These are phyloP conservation scores for Fragaria nilgerrensis DNA, from an alignment of 306 rosid species.

Conservation along the genomic window DNA sequence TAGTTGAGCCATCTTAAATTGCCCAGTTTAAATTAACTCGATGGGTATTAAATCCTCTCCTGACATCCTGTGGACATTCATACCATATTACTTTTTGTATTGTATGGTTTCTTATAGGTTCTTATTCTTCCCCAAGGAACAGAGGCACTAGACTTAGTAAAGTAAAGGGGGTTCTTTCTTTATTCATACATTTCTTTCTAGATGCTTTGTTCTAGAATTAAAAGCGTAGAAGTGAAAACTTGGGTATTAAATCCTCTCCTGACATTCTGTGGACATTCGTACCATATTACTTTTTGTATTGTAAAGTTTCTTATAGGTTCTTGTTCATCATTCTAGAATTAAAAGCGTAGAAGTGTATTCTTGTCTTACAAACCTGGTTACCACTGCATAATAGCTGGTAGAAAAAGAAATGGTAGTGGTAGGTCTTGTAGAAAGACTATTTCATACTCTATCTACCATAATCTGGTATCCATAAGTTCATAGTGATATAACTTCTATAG, in stretches of 20 bases:
- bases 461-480: background rate
- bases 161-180: no score
- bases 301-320: background rate
- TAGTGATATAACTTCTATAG: background rate
- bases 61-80: background rate
- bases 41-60: background rate
- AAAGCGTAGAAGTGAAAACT: no score
- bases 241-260: background rate
- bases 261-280: no score
- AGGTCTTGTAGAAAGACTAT: background rate
- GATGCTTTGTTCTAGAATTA: no score
- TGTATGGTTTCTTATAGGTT: background rate
- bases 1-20: background rate
- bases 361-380: no score
- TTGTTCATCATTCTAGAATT: no score
- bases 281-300: background rate
- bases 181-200: no score
- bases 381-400: background rate
- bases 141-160: no score
- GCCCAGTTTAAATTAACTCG: background rate
- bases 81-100: background rate
- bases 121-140: no score
- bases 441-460: background rate
- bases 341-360: no score
- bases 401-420: background rate